These are phyloP conservation scores for Hippophae rhamnoides DNA, from an alignment of 306 rosid species.

Conservation along the genomic window DNA sequence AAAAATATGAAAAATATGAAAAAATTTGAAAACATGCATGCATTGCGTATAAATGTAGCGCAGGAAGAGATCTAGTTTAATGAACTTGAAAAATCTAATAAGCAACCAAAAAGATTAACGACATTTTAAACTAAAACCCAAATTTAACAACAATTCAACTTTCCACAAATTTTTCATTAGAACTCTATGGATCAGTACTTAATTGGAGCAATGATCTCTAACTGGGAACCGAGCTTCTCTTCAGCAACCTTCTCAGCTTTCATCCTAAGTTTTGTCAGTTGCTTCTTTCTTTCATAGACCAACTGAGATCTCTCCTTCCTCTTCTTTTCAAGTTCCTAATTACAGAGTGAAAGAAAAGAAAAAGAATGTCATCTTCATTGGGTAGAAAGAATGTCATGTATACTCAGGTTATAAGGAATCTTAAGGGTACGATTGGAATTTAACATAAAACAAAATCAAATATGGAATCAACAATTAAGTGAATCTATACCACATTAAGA, in stretches of 20 bases:
- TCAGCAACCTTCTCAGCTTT: constrained; percentile 60
- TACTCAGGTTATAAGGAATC: too few relatives aligned
- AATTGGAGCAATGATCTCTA: constrained; percentile 52
- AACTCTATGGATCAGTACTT: constrained; percentile 34
- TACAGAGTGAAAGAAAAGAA: too few relatives aligned
- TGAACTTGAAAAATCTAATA: constrained; percentile 2
- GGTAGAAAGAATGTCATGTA: too few relatives aligned
- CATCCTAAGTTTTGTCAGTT: constrained; percentile 47
- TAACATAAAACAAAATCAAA: too few relatives aligned
- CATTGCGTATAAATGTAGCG: constrained; percentile 7
- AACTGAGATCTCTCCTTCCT: constrained; percentile 56
- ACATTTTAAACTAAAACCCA: constrained; percentile 13
- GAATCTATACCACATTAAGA: too few relatives aligned
- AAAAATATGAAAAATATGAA: not conserved
- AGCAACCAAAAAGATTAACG: constrained; percentile 2
- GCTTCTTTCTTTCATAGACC: constrained; percentile 69
- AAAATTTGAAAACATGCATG: constrained; percentile 7
- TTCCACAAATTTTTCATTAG: constrained; percentile 9
- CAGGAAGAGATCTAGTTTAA: constrained; percentile 8
- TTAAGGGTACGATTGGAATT: too few relatives aligned
- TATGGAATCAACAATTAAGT: too few relatives aligned
- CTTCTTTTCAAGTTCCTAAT: constrained; percentile 67
- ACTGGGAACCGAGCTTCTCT: constrained; percentile 60
- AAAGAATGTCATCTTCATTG: too few relatives aligned
- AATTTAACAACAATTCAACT: constrained; percentile 14